Evolutionary conservation across 306 rosid genomes (phyloP).

Genomic region (Fragaria iinumae): DNA sequence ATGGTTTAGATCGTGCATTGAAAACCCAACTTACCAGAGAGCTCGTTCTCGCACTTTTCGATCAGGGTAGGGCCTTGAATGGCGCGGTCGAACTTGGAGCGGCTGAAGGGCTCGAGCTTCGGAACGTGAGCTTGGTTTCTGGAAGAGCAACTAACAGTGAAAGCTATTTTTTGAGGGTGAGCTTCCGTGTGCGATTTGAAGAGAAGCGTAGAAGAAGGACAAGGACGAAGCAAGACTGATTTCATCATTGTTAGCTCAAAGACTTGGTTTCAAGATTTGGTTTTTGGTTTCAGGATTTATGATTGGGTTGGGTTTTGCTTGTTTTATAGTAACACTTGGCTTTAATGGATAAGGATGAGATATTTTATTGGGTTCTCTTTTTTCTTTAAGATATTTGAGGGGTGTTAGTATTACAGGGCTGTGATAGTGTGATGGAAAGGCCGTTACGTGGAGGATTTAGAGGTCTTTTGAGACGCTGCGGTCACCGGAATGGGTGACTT

Average conservation of each 20-base stretch:
- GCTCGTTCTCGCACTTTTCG: conserved; percentile 68
- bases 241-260: conserved; percentile 26
- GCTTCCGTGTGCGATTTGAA: conserved; percentile 34
- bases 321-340: not conserved
- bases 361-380: not conserved
- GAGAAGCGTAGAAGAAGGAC: conserved; percentile 35
- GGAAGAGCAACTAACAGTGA: conserved; percentile 47
- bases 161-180: conserved; percentile 27
- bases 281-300: not conserved
- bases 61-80: conserved; percentile 69
- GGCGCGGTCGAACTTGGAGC: conserved; percentile 57
- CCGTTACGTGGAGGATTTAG: not conserved
- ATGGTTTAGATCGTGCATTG: not conserved
- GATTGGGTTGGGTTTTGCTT: not conserved
- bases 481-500: not conserved
- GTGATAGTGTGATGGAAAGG: not conserved
- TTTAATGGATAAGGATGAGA: conserved; percentile 33
- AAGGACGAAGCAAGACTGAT: conserved; percentile 39
- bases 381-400: conserved; percentile 9
- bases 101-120: conserved; percentile 84
- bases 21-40: conserved; percentile 39
- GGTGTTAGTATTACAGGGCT: not conserved
- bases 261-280: not conserved
- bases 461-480: not conserved
- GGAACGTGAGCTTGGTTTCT: conserved; percentile 59